Evolutionary conservation across 1,284 basidiomycete species (phyloP).

Genomic region (Fomitiporia mediterranea): DNA sequence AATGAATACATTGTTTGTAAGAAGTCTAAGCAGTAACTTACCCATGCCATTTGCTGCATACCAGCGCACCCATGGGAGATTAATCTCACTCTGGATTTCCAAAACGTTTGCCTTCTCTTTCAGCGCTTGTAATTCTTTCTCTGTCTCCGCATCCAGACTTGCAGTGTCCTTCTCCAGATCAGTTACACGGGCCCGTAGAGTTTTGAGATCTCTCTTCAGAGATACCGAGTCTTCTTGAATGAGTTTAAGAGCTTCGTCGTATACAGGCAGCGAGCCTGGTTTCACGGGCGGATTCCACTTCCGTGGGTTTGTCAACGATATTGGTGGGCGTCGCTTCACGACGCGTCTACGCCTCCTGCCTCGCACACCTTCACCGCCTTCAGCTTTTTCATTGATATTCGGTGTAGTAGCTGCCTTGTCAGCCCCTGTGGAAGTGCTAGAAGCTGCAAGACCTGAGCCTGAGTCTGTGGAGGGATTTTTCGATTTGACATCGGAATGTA

Average conservation of each 20-base stretch:
- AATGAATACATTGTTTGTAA: background rate
- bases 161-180: slow-evolving; percentile 27
- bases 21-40: slow-evolving; percentile 32
- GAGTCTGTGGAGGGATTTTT: background rate
- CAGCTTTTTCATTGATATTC: background rate
- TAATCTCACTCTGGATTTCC: slow-evolving; percentile 65
- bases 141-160: slow-evolving; percentile 27
- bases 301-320: slow-evolving; percentile 46
- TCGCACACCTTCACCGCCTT: background rate
- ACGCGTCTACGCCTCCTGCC: background rate
- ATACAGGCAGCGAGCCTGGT: slow-evolving; percentile 69
- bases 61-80: slow-evolving; percentile 77
- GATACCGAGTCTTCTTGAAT: slow-evolving; percentile 48
- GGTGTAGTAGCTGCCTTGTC: background rate
- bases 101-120: slow-evolving; percentile 44
- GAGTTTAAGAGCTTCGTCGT: slow-evolving; percentile 74
- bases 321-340: slow-evolving; percentile 37
- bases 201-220: slow-evolving; percentile 43
- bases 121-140: slow-evolving; percentile 31
- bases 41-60: slow-evolving; percentile 72
- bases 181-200: slow-evolving; percentile 22
- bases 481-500: background rate
- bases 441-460: background rate
- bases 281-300: slow-evolving; percentile 67
- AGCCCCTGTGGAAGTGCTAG: background rate